phyloP scores from a whole-genome alignment of 345 rosid genomes.

The thale cress (Arabidopsis thaliana) region DNA sequence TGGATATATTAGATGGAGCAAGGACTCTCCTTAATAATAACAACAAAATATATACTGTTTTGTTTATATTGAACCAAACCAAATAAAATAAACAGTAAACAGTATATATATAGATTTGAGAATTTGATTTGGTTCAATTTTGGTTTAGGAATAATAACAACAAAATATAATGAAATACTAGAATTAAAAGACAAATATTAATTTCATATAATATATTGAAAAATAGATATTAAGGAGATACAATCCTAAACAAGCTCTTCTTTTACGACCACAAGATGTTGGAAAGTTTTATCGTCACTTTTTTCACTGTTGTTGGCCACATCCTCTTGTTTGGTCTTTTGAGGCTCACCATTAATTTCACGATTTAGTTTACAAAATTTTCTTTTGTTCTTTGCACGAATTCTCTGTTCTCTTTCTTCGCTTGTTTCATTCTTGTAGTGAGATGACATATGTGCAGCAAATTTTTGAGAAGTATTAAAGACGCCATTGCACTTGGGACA shows the following conservation, averaged over 20 bases:
- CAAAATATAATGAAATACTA: not conserved
- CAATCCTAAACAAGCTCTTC: not conserved
- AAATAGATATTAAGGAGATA: not conserved
- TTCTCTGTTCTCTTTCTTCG: not conserved
- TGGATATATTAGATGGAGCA: too few species aligned
- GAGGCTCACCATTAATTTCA: not conserved
- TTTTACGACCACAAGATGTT: not conserved
- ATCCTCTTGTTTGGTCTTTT: not conserved
- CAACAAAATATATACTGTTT: too few species aligned
- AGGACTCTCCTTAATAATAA: too few species aligned
- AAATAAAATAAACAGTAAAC: too few species aligned
- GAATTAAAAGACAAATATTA: not conserved
- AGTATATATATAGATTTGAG: not conserved
- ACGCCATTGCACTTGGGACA: not conserved
- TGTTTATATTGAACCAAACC: too few species aligned
- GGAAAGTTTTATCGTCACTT: not conserved
- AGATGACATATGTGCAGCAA: slow-evolving; percentile 5
- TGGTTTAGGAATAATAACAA: not conserved
- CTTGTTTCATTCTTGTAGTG: not conserved
- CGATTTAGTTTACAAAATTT: not conserved
- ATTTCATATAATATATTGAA: not conserved
- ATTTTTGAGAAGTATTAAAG: not conserved
- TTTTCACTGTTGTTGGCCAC: not conserved
- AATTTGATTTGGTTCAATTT: not conserved
- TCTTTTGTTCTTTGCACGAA: not conserved